These are phyloP conservation scores for Tetrahymena thermophila DNA, from an alignment of 73 alveolate genomes.

Conservation along the genomic window DNA sequence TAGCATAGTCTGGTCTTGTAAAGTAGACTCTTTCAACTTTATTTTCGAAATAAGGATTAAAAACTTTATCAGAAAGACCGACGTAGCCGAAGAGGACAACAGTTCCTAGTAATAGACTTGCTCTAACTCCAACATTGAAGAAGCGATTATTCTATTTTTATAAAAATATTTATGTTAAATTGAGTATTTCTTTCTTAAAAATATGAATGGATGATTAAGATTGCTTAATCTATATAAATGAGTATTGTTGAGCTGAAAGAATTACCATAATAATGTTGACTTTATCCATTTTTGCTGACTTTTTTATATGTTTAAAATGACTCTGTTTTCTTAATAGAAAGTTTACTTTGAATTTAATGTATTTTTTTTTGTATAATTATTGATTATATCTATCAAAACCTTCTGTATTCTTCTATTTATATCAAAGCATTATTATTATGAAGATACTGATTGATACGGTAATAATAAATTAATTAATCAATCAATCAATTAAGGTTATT, in stretches of 20 bases:
- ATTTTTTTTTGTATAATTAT: too few species aligned
- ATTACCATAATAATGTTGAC: background rate
- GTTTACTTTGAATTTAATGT: background rate
- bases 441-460: background rate
- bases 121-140: background rate
- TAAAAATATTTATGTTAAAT: background rate
- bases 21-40: background rate
- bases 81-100: background rate
- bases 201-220: background rate
- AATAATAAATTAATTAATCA: too few species aligned
- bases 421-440: background rate
- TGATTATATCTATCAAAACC: background rate
- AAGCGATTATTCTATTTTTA: background rate
- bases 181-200: background rate
- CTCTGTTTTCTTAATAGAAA: background rate
- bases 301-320: background rate
- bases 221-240: background rate
- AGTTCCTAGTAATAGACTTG: background rate
- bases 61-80: background rate
- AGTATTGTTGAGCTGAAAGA: background rate
- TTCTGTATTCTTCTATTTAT: background rate
- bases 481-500: background rate
- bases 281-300: background rate
- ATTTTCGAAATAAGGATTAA: background rate
- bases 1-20: background rate